Percentiles rank a stretch among this genome's conserved stretches.
Conservation (phyloP, 345 rosid genomes). For the Aquilaria sinensis region DNA sequence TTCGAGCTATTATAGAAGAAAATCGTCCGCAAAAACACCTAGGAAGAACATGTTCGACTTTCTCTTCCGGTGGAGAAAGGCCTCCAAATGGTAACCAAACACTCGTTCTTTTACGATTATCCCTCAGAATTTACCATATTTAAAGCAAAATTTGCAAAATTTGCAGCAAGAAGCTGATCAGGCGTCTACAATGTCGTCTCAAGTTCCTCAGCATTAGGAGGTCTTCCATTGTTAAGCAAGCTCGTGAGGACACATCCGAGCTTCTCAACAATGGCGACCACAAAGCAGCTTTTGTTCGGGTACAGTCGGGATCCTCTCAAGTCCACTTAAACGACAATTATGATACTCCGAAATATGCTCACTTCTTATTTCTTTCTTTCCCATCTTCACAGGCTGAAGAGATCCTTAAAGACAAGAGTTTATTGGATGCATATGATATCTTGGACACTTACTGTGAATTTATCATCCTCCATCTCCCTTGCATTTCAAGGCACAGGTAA, state of each 20-base stretch:
- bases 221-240: constrained; percentile 11
- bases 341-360: neutral
- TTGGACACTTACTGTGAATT: constrained; percentile 23
- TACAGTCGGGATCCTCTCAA: neutral
- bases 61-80: constrained; percentile 18
- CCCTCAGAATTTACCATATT: neutral
- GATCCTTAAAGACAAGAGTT: constrained; percentile 18
- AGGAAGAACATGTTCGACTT: constrained; percentile 3
- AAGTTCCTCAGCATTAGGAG: constrained; percentile 19
- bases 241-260: constrained; percentile 15
- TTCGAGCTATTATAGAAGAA: no score
- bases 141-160: neutral
- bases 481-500: constrained; percentile 24
- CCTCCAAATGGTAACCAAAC: constrained; percentile 18
- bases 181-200: constrained; percentile 15
- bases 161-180: constrained; percentile 21
- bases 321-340: neutral
- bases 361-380: no score
- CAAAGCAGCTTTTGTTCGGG: constrained; percentile 13
- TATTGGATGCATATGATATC: constrained; percentile 21
- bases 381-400: constrained; percentile 17
- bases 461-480: constrained; percentile 11
- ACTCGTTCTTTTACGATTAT: neutral
- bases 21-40: no score
- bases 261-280: constrained; percentile 14